Percentiles rank a stretch among this genome's conserved stretches.
phyloP scores from a whole-genome alignment of 2,329 filamentous ascomycete species.

The Alternaria longipes region DNA sequence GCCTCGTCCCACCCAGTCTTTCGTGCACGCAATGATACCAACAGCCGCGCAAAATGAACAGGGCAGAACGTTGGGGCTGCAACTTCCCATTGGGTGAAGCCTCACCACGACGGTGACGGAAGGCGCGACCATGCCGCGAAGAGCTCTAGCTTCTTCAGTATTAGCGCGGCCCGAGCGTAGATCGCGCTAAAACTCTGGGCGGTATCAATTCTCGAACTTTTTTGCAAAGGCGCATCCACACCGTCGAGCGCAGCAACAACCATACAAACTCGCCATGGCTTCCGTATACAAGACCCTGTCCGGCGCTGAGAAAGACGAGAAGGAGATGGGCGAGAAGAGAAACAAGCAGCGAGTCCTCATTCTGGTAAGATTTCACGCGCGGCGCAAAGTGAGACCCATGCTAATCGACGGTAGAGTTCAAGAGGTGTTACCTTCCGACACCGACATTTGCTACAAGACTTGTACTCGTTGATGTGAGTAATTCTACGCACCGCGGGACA shows the following conservation, averaged over 20 bases:
- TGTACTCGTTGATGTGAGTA: slow-evolving; percentile 77
- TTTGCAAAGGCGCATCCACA: slow-evolving; percentile 23
- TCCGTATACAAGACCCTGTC: slow-evolving; percentile 66
- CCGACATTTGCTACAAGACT: slow-evolving; percentile 89
- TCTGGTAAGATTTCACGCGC: slow-evolving; percentile 56
- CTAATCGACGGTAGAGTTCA: slow-evolving; percentile 66
- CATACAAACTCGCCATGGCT: slow-evolving; percentile 55
- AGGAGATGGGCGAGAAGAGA: slow-evolving; percentile 47
- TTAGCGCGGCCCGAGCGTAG: slow-evolving; percentile 21
- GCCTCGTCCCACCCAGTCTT: neutral
- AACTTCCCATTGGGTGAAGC: slow-evolving; percentile 30
- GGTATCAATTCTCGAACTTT: slow-evolving; percentile 38
- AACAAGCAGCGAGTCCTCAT: slow-evolving; percentile 77
- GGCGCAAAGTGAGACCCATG: slow-evolving; percentile 11
- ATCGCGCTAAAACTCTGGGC: slow-evolving; percentile 35
- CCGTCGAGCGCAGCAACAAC: slow-evolving; percentile 25
- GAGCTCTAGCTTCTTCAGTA: slow-evolving; percentile 10
- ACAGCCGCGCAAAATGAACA: slow-evolving; percentile 14
- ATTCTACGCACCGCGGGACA: neutral
- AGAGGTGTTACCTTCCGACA: slow-evolving; percentile 94
- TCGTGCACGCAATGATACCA: slow-evolving; percentile 12
- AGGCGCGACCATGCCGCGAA: slow-evolving; percentile 30
- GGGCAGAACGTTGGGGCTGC: slow-evolving; percentile 22
- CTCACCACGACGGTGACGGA: slow-evolving; percentile 31
- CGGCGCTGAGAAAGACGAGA: slow-evolving; percentile 51